phyloP scores from a whole-genome alignment of 148 eudicot genomes.

The Silene uniflora region DNA sequence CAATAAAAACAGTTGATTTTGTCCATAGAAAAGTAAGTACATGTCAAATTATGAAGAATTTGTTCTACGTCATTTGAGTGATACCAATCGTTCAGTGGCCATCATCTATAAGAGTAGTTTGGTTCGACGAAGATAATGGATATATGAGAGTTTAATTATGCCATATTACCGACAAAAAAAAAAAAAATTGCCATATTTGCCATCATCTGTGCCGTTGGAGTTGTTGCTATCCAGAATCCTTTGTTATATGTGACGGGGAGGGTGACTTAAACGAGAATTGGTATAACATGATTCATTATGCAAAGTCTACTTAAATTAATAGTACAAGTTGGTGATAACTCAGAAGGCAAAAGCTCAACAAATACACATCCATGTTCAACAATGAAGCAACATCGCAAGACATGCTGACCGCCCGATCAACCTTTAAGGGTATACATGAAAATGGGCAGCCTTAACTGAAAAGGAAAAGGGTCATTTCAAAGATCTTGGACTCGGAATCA shows the following conservation, averaged over 20 bases:
- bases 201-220: too few relatives aligned
- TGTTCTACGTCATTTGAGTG: constrained; percentile 10
- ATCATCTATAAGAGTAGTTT: too few relatives aligned
- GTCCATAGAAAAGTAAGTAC: constrained; percentile 11
- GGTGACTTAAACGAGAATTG: too few relatives aligned
- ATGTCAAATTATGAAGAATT: constrained; percentile 13
- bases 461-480: neutral
- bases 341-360: neutral
- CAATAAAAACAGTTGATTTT: neutral
- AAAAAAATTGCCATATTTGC: too few relatives aligned
- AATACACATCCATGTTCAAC: neutral
- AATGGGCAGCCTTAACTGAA: neutral
- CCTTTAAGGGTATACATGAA: neutral
- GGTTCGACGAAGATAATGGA: too few relatives aligned
- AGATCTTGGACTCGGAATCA: neutral
- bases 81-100: too few relatives aligned
- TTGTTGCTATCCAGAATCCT: too few relatives aligned
- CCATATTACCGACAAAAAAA: too few relatives aligned
- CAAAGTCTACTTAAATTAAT: neutral
- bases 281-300: too few relatives aligned
- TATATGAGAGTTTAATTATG: too few relatives aligned
- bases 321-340: neutral
- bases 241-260: too few relatives aligned
- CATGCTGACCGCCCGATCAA: neutral
- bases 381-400: neutral